Evolutionary conservation across 805 yeast species (phyloP).

Genomic region (Myxozyma mucilagina): DNA sequence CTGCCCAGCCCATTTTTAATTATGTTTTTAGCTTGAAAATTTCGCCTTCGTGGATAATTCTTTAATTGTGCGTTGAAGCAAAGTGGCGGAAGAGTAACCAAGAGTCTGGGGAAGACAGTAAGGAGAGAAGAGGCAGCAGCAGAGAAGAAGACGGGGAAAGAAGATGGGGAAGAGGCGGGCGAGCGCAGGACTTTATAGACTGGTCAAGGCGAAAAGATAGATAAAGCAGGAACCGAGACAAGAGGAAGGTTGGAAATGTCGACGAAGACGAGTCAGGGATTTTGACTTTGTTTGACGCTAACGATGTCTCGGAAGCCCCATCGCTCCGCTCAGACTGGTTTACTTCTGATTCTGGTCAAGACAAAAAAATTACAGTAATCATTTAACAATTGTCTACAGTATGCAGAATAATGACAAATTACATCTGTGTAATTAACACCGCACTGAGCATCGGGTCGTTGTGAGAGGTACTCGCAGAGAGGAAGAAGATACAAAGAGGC

Average conservation of each 20-base stretch:
- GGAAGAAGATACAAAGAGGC: not conserved
- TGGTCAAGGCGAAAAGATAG: not conserved
- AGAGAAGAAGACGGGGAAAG: not conserved
- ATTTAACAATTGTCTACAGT: too few relatives aligned
- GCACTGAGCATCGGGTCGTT: too few relatives aligned
- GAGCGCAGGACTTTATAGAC: not conserved
- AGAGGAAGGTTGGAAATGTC: not conserved
- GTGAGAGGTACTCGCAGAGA: too few relatives aligned
- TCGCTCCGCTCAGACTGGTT: too few relatives aligned
- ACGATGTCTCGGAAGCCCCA: too few relatives aligned
- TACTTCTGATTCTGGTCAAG: too few relatives aligned
- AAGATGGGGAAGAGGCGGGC: not conserved
- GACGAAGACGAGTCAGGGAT: not conserved
- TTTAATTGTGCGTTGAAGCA: not conserved
- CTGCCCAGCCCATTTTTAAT: slow-evolving; percentile 12
- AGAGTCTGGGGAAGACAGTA: not conserved
- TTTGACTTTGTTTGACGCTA: too few relatives aligned
- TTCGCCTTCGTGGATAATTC: too few relatives aligned
- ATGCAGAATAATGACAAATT: too few relatives aligned
- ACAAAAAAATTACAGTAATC: too few relatives aligned
- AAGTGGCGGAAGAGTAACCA: not conserved
- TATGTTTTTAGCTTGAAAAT: too few relatives aligned
- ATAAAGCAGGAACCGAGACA: not conserved
- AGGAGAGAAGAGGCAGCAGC: slow-evolving; percentile 1
- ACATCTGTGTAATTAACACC: too few relatives aligned